Percentiles rank a stretch among this genome's conserved stretches.
Evolutionary conservation across 208 protist species (phyloP).

Genomic region (Borovskyia barvae): DNA sequence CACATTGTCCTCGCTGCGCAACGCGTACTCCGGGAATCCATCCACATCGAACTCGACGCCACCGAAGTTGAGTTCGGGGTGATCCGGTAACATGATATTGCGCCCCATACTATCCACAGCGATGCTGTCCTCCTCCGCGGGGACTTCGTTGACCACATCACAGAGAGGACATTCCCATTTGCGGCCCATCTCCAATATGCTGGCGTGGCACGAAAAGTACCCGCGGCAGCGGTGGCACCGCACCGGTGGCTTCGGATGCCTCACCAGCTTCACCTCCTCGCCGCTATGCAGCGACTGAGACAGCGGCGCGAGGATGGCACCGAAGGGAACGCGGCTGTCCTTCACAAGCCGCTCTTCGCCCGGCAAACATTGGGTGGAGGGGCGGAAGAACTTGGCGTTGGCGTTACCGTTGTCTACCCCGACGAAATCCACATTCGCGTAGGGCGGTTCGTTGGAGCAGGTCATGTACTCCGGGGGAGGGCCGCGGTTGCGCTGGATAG

Average conservation of each 20-base stretch:
- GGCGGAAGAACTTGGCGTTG: constrained; percentile 89
- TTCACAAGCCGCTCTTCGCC: constrained; percentile 59
- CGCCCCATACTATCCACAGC: constrained; percentile 80
- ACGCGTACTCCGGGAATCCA: constrained; percentile 66
- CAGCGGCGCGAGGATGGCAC: constrained; percentile 84
- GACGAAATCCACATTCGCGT: constrained; percentile 72
- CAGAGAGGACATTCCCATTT: constrained; percentile 91
- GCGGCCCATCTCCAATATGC: constrained; percentile 85
- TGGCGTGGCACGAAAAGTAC: constrained; percentile 89
- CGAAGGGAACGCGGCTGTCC: constrained; percentile 72
- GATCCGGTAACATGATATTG: constrained; percentile 54
- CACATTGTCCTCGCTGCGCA: constrained; percentile 53
- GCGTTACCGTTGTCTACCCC: constrained; percentile 87
- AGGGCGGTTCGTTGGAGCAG: constrained; percentile 53
- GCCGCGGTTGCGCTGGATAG: constrained; percentile 41
- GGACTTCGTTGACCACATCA: constrained; percentile 74
- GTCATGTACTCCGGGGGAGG: constrained; percentile 40
- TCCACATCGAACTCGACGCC: constrained; percentile 91
- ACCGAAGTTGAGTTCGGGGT: constrained; percentile 67
- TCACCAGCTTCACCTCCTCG: constrained; percentile 72
- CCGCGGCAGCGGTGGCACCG: constrained; percentile 93
- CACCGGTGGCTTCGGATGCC: constrained; percentile 59
- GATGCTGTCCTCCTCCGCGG: constrained; percentile 69
- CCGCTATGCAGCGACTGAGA: constrained; percentile 60
- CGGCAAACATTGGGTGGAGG: constrained; percentile 63